Percentiles rank a stretch among this genome's conserved stretches.
These are phyloP conservation scores for Crithidia expoeki DNA, from an alignment of 208 protist genomes.

Conservation along the genomic window DNA sequence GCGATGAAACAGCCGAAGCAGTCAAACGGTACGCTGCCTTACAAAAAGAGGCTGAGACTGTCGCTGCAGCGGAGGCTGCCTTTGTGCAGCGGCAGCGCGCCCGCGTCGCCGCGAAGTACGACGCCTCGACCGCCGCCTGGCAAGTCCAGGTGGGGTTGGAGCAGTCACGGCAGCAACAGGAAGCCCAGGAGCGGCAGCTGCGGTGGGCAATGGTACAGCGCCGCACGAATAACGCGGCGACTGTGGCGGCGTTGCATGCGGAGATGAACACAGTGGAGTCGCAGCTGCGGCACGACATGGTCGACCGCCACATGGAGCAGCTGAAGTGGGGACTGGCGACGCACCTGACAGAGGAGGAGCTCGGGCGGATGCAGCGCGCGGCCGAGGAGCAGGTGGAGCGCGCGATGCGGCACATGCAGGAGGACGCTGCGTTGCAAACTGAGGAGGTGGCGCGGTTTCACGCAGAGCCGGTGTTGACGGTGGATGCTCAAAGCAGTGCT, in stretches of 20 bases:
- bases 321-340: conserved; percentile 55
- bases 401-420: conserved; percentile 34
- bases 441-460: conserved; percentile 2
- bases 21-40: conserved; percentile 34
- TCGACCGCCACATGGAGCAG: conserved; percentile 59
- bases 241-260: conserved; percentile 44
- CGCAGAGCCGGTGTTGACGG: conserved; percentile 9
- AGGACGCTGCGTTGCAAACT: conserved; percentile 2
- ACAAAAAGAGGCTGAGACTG: conserved; percentile 34
- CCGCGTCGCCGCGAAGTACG: conserved; percentile 71
- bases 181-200: conserved; percentile 45
- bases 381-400: conserved; percentile 50
- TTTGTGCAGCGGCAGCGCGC: conserved; percentile 67
- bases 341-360: conserved; percentile 58
- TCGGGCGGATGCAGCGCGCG: conserved; percentile 50
- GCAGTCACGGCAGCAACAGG: conserved; percentile 36
- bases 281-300: conserved; percentile 44
- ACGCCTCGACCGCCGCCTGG: conserved; percentile 48
- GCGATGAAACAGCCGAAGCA: conserved; percentile 32
- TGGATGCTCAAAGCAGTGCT: neutral
- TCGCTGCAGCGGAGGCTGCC: conserved; percentile 43
- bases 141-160: conserved; percentile 47
- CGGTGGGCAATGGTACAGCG: conserved; percentile 42
- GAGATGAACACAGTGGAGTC: conserved; percentile 41
- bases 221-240: conserved; percentile 41